Evolutionary conservation across 805 yeast species (phyloP).

Genomic region (Debaryomyces prosopidis): DNA sequence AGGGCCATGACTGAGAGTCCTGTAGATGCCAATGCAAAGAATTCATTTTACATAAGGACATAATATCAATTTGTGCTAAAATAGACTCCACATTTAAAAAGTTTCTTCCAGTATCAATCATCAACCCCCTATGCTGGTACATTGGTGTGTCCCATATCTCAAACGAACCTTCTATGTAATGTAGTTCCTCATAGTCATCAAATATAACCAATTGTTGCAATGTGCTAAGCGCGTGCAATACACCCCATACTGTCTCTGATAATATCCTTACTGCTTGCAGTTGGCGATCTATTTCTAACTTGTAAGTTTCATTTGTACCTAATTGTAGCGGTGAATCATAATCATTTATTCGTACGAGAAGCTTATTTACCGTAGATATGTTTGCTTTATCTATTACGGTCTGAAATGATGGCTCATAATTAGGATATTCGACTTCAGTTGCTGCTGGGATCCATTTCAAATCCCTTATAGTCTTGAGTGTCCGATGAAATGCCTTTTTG

Average conservation of each 20-base stretch:
- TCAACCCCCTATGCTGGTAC: slow-evolving; percentile 38
- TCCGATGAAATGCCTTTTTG: slow-evolving; percentile 23
- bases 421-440: slow-evolving; percentile 22
- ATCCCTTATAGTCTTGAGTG: slow-evolving; percentile 8
- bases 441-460: slow-evolving; percentile 38
- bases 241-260: slow-evolving; percentile 43
- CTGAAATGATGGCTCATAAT: slow-evolving; percentile 16
- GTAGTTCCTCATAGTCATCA: slow-evolving; percentile 15
- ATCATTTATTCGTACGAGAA: slow-evolving; percentile 5
- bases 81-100: slow-evolving; percentile 25
- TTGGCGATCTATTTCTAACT: slow-evolving; percentile 14
- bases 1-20: slow-evolving; percentile 45
- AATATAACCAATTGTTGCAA: slow-evolving; percentile 40
- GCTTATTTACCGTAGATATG: not conserved
- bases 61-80: slow-evolving; percentile 35
- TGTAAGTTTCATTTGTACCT: slow-evolving; percentile 39
- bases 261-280: slow-evolving; percentile 18
- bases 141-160: slow-evolving; percentile 33
- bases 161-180: slow-evolving; percentile 33
- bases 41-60: slow-evolving; percentile 40
- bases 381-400: slow-evolving; percentile 3
- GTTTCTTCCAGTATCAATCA: slow-evolving; percentile 42
- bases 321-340: slow-evolving; percentile 21
- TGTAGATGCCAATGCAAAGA: slow-evolving; percentile 41
- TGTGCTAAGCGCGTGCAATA: slow-evolving; percentile 39